Evolutionary conservation across 768 basidiomycete species (phyloP).

Genomic region (Russula ochroleuca): DNA sequence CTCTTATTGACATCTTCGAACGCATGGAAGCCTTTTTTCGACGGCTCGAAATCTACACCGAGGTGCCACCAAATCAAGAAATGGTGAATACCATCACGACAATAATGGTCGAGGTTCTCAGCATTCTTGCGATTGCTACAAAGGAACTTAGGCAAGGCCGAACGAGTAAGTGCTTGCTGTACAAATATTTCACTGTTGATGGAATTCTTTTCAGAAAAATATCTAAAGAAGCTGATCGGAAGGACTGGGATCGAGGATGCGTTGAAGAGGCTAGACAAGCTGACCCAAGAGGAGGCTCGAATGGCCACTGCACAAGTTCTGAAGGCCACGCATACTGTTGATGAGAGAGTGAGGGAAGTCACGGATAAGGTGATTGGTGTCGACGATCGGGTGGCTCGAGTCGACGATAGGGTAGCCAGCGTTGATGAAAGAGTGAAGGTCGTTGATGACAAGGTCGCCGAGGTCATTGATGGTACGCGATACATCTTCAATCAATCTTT

Average conservation of each 20-base stretch:
- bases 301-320: neutral
- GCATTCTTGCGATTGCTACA: neutral
- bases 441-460: neutral
- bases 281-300: slow-evolving; percentile 1
- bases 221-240: neutral
- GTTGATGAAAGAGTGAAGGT: neutral
- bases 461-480: neutral
- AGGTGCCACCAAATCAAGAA: neutral
- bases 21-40: neutral
- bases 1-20: neutral
- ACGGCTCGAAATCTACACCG: neutral
- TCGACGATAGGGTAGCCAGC: neutral
- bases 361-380: neutral
- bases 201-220: neutral
- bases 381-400: neutral
- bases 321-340: neutral
- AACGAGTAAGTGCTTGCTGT: neutral
- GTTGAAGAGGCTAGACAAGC: neutral
- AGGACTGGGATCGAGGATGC: neutral
- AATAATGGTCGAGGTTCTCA: neutral
- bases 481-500: neutral
- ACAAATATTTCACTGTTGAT: neutral
- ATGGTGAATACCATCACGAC: neutral
- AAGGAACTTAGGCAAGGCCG: neutral
- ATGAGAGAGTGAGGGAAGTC: neutral